A percentile compares a stretch with the other conserved stretches of the same genome.
Evolutionary conservation across 495 filamentous ascomycete genomes (phyloP).

Genomic region (Margaritispora aquatica): DNA sequence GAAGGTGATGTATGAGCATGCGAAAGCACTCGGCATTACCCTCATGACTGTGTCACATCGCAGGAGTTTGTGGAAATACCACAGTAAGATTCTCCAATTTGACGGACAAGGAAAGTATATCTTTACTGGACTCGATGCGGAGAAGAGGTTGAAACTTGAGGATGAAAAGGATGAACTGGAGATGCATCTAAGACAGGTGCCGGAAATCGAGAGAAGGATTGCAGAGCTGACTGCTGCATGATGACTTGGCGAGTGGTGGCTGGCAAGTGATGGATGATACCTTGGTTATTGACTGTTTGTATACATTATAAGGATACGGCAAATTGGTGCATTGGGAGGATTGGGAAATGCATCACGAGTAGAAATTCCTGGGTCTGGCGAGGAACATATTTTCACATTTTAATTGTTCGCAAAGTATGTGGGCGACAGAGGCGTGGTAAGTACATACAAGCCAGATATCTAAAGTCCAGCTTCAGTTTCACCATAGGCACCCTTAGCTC

Average conservation of each 20-base stretch:
- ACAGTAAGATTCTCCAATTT: slow-evolving; percentile 89
- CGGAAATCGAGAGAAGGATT: slow-evolving; percentile 81
- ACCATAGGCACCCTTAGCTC: too few species aligned
- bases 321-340: too few species aligned
- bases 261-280: too few species aligned
- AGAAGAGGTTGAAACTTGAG: slow-evolving; percentile 76
- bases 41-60: slow-evolving; percentile 94
- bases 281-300: too few species aligned
- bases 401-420: too few species aligned
- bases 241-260: neutral
- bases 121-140: slow-evolving; percentile 87
- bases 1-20: slow-evolving; percentile 92
- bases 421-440: too few species aligned
- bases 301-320: too few species aligned
- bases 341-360: too few species aligned
- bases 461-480: too few species aligned
- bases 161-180: slow-evolving; percentile 97
- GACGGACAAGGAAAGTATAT: slow-evolving; percentile 89
- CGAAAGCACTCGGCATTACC: slow-evolving; percentile 84
- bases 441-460: too few species aligned
- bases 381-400: too few species aligned
- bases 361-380: too few species aligned
- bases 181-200: slow-evolving; percentile 71
- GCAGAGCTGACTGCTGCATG: slow-evolving; percentile 56
- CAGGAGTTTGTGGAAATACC: slow-evolving; percentile 92